Evolutionary conservation across 306 rosid genomes (phyloP), one percentile per base, ranked within the genome.

Genomic region (Vachellia pachyceras): DNA sequence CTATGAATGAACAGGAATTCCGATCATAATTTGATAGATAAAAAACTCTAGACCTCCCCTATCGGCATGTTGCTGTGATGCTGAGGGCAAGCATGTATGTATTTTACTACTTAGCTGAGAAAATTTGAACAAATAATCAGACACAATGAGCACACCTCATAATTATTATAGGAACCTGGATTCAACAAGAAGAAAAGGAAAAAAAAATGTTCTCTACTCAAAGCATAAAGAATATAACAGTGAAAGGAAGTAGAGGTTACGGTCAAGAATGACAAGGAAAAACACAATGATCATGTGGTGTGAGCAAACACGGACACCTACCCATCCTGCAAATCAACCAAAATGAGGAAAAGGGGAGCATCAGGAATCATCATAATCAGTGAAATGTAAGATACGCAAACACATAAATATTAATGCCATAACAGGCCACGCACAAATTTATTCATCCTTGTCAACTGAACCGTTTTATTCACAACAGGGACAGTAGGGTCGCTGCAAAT

Each of bases 271-370:
- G 77, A 44, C 50, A 63, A 66, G 42, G 40, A 82, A 83, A 81
- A 33, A 10, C 69, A 74, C 69, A 70, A 76, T 69, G 36, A 73
- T 37, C 50, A 72, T 11, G 73, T 50, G 36, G 69, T 46, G 75
- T 69, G 66, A 83, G 83, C 86, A 82, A 73, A 58, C 73, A 66
- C 52, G 80, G 75, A 75, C 78, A 89, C 92, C 79, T 90, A 95
- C 98, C 99, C 99, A 82, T 95, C 99, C 99, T 95, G 99, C 90
- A 91, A 69, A 84, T 23, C 44, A 82, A 83, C 29, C 29, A 76
- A 77, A 82, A 84, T 37, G 68, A 76, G 77, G 69, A 63, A 82
- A 82, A 64, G 46, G 40, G 29, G 25, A 50, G 64, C 20, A 33
- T 83, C 14, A 78, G 79, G 11, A 77, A 54, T 54, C 60, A 65